Evolutionary conservation across 2,329 filamentous ascomycete genomes (phyloP), one percentile per base, ranked within the genome.

Genomic region (Fusarium multiceps): DNA sequence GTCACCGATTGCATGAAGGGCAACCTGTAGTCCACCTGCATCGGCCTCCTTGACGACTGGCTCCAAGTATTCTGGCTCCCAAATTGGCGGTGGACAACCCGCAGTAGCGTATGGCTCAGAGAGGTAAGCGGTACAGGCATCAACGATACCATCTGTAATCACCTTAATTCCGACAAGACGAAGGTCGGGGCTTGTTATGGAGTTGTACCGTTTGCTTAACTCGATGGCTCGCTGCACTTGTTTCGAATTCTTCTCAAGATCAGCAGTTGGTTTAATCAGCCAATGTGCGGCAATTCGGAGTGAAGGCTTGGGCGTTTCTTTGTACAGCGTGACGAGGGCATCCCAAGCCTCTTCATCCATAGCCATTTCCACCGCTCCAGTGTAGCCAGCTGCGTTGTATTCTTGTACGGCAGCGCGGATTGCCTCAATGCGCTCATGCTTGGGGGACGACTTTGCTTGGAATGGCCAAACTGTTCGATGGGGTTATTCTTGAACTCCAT

Each of bases 1-100:
- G 64, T 90, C 88, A 23, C 88, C 88, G 62, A 90, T 90, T 23
- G 88, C 88, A 73, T 90, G 88, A 5, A 90, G 79, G 0, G 88
- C 88, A 55, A 87, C 83, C 71, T 90, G 88, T 16, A 90, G 72
- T 1, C 85, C 84, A 3, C 82, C 83, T 7, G 78, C 79, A 49
- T 83, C 82, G 5, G 88, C 88, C 40, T 80, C 81, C 53, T 80
- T 78, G 3, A 90, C 84, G 0, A 89, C 85, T 0, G 86, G 84
- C 4, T 77, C 81, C 4, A 90, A 80, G 73, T 85, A 82, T 18
- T 34, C 80, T 1, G 77, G 74, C 0, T 83, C 82, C 88, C 88
- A 90, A 46, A 89, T 82, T 0, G 86, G 83, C 4, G 83, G 82
- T 7, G 66, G 66, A 34, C 80, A 79, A 7, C 78, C 77, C 6